phyloP scores from a whole-genome alignment of 2,329 filamentous ascomycete genomes.

The Plectosphaerella cucumerina region DNA sequence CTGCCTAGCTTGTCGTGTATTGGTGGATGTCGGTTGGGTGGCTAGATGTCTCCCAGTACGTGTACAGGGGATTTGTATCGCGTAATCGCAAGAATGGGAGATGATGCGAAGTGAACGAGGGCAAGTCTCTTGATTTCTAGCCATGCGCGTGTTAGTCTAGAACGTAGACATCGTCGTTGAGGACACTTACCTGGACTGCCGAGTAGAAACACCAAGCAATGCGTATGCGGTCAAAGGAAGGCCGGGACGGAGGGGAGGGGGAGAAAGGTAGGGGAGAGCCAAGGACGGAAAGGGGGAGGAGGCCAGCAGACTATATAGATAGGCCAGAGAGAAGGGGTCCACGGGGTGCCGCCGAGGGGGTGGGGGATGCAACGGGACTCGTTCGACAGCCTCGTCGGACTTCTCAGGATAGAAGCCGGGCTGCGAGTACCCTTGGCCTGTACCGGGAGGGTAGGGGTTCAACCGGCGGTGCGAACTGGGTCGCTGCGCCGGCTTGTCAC shows the following conservation, averaged over 20 bases:
- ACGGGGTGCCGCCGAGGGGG: not conserved
- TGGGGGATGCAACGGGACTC: not conserved
- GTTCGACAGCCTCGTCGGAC: not conserved
- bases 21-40: no score
- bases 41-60: not conserved
- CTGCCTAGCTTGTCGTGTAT: not conserved
- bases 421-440: not conserved
- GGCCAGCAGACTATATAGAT: not conserved
- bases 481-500: no score
- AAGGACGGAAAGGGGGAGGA: not conserved
- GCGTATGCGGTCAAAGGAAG: not conserved
- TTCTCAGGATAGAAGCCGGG: not conserved
- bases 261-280: not conserved
- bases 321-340: not conserved
- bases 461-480: no score
- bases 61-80: not conserved
- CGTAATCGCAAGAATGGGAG: not conserved
- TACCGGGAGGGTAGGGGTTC: not conserved
- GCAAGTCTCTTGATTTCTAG: not conserved
- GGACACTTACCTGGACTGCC: not conserved
- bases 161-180: not conserved
- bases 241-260: not conserved
- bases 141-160: not conserved
- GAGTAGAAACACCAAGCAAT: not conserved
- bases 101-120: not conserved